Percentiles rank a stretch among this genome's conserved stretches.
Evolutionary conservation across 2,329 filamentous ascomycete species (phyloP).

Genomic region (Lasiodiplodia theobromae): DNA sequence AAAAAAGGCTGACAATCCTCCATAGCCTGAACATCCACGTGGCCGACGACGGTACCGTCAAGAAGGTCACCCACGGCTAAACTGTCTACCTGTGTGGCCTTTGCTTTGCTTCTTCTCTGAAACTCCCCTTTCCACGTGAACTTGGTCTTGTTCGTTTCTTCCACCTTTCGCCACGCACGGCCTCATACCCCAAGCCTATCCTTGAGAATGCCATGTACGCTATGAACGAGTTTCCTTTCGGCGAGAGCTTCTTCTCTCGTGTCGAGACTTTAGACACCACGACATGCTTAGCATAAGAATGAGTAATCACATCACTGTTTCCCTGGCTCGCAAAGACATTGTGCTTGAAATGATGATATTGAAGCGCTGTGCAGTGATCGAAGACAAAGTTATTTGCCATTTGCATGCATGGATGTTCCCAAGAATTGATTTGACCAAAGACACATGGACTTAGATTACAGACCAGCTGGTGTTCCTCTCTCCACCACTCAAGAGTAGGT

Average conservation of each 20-base stretch:
- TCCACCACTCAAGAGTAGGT: not conserved
- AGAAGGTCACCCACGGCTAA: constrained; percentile 56
- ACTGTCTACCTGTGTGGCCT: not conserved
- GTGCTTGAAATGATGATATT: not conserved
- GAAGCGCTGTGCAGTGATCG: not conserved
- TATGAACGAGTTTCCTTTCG: not conserved
- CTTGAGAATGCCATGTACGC: not conserved
- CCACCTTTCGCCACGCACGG: not conserved
- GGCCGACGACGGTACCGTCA: constrained; percentile 56
- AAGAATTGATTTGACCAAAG: not conserved
- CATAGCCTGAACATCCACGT: constrained; percentile 56
- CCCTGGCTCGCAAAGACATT: not conserved
- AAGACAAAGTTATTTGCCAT: too few relatives aligned
- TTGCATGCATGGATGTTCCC: not conserved
- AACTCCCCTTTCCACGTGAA: constrained; percentile 14
- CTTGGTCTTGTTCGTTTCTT: too few relatives aligned
- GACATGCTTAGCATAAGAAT: not conserved
- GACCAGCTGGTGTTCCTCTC: not conserved
- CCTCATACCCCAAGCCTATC: not conserved
- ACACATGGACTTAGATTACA: not conserved
- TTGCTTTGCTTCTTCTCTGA: constrained; percentile 26
- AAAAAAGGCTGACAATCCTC: constrained; percentile 8
- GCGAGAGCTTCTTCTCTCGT: not conserved
- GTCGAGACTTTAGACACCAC: not conserved
- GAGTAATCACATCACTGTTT: not conserved